phyloP scores from a whole-genome alignment of 306 rosid genomes.

The Prunus davidiana region DNA sequence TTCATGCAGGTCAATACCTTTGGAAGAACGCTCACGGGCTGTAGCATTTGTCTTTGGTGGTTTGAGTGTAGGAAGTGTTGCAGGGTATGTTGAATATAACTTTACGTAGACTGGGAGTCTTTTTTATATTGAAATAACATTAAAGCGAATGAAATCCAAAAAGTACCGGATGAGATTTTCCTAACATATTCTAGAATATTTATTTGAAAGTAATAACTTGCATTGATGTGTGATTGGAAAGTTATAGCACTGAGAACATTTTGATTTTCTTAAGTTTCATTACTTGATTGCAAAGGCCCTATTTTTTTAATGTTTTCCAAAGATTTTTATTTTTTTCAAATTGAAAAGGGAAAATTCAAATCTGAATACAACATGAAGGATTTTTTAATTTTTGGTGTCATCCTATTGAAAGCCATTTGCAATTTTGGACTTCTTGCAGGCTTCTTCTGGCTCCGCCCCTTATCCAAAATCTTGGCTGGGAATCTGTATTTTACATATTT shows the following conservation, averaged over 20 bases:
- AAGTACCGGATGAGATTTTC: too few relatives aligned
- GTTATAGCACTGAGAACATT: background rate
- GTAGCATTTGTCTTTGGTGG: slow-evolving; percentile 98
- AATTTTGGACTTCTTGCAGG: slow-evolving; percentile 47
- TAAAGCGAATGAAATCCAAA: too few relatives aligned
- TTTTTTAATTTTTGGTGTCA: background rate
- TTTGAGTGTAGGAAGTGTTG: slow-evolving; percentile 94
- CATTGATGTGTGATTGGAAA: too few relatives aligned
- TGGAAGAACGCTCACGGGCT: slow-evolving; percentile 97
- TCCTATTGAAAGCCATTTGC: slow-evolving; percentile 7
- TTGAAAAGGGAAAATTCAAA: background rate
- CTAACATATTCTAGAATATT: too few relatives aligned
- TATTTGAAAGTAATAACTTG: background rate
- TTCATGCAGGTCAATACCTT: slow-evolving; percentile 75
- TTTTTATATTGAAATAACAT: too few relatives aligned
- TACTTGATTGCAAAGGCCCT: too few relatives aligned
- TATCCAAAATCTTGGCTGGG: slow-evolving; percentile 92
- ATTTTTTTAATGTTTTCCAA: background rate
- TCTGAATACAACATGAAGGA: background rate
- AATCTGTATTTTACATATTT: slow-evolving; percentile 81
- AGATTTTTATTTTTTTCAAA: too few relatives aligned
- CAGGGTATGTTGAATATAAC: slow-evolving; percentile 53
- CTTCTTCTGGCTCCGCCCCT: slow-evolving; percentile 91
- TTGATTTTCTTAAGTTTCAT: background rate
- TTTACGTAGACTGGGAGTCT: background rate